phyloP scores from a whole-genome alignment of 2,329 filamentous ascomycete species.

The Colletotrichum paranaense region DNA sequence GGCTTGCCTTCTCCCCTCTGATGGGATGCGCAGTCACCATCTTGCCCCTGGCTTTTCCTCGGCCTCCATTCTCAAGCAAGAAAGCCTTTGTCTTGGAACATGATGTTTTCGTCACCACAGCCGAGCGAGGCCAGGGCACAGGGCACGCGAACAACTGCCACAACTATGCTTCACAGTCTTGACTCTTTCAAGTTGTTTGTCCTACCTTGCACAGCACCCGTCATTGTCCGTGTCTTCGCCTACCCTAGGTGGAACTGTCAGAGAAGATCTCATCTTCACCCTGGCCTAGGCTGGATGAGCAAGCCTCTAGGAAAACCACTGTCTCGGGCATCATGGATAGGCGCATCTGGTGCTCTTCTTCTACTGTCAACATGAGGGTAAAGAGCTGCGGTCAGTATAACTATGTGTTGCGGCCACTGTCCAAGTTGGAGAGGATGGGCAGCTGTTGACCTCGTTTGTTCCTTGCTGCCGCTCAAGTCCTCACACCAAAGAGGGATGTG shows the following conservation, averaged over 20 bases:
- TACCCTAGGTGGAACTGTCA: slow-evolving; percentile 45
- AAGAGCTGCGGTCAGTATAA: slow-evolving; percentile 13
- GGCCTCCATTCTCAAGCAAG: not conserved
- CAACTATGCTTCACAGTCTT: not conserved
- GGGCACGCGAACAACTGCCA: not conserved
- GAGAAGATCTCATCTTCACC: slow-evolving; percentile 43
- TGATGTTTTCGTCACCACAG: not conserved
- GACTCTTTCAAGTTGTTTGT: slow-evolving; percentile 11
- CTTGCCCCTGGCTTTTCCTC: not conserved
- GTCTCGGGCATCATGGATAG: slow-evolving; percentile 37
- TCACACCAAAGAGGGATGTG: not conserved
- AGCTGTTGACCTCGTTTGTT: not conserved
- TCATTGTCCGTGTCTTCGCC: slow-evolving; percentile 45
- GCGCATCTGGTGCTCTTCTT: slow-evolving; percentile 29
- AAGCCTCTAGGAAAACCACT: slow-evolving; percentile 20
- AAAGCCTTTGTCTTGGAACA: not conserved
- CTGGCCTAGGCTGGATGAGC: slow-evolving; percentile 20
- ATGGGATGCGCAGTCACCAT: not conserved
- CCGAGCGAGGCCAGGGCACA: not conserved
- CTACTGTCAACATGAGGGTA: not conserved
- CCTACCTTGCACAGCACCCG: slow-evolving; percentile 49
- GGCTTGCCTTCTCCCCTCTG: not conserved
- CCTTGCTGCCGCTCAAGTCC: not conserved
- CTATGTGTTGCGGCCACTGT: slow-evolving; percentile 12
- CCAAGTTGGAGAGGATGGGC: not conserved